These are phyloP conservation scores for Fraxinus latifolia DNA, from an alignment of 305 asterid genomes.

Conservation along the genomic window DNA sequence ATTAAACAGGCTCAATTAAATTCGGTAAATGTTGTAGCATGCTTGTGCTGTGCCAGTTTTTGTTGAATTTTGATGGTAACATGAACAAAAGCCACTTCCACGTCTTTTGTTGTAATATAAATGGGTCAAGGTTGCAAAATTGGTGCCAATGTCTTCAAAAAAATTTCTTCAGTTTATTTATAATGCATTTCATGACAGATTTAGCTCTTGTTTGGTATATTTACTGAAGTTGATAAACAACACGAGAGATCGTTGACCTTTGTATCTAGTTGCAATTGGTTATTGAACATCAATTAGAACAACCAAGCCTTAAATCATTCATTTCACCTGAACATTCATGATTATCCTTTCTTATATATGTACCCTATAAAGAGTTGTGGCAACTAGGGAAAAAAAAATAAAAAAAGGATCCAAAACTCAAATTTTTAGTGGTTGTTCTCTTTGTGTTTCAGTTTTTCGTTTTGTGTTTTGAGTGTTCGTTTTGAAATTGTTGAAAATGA, in stretches of 20 bases:
- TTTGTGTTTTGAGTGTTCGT: too few relatives aligned
- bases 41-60: not conserved
- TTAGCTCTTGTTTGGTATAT: not conserved
- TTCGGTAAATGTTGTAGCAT: not conserved
- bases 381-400: not conserved
- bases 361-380: not conserved
- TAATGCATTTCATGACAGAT: not conserved
- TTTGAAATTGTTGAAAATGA: too few relatives aligned
- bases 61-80: not conserved
- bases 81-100: not conserved
- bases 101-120: not conserved
- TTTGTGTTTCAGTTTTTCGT: too few relatives aligned
- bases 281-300: not conserved
- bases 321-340: not conserved
- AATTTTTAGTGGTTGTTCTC: too few relatives aligned
- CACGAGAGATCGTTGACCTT: not conserved
- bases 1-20: not conserved
- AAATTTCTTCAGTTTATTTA: not conserved
- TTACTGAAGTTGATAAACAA: not conserved
- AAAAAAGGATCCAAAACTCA: not conserved
- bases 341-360: not conserved
- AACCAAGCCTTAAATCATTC: not conserved
- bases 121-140: not conserved
- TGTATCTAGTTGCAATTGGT: not conserved
- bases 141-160: not conserved